phyloP scores from a whole-genome alignment of 2,329 filamentous ascomycete species.

The Ceratocystis destructans region DNA sequence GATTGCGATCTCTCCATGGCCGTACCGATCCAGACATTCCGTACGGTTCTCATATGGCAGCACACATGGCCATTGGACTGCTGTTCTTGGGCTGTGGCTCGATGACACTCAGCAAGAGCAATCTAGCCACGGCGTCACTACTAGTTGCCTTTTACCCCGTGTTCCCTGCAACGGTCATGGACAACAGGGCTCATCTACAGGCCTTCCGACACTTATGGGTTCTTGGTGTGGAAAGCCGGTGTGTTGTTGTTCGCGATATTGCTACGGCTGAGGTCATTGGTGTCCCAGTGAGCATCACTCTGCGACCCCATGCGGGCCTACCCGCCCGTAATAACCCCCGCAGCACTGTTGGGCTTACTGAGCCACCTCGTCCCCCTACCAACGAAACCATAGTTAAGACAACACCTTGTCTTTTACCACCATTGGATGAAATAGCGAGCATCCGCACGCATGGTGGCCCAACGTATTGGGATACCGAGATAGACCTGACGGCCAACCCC shows the following conservation, averaged over 20 bases:
- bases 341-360: conserved; percentile 22
- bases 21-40: conserved; percentile 70
- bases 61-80: conserved; percentile 80
- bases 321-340: background rate
- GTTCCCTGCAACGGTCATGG: conserved; percentile 76
- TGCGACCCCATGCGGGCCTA: conserved; percentile 31
- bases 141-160: conserved; percentile 89
- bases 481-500: conserved; percentile 56
- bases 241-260: conserved; percentile 74
- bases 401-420: conserved; percentile 49
- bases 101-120: conserved; percentile 77
- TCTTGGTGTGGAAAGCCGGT: conserved; percentile 76
- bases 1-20: conserved; percentile 76
- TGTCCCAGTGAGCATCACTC: conserved; percentile 53
- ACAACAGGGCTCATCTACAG: conserved; percentile 89
- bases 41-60: conserved; percentile 86
- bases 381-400: conserved; percentile 27
- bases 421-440: conserved; percentile 46
- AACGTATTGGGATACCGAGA: conserved; percentile 65
- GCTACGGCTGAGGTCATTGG: conserved; percentile 68
- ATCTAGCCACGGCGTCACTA: conserved; percentile 72
- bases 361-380: conserved; percentile 12
- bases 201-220: conserved; percentile 98
- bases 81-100: conserved; percentile 89
- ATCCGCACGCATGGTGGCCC: conserved; percentile 48